phyloP scores from a whole-genome alignment of 2,329 filamentous ascomycete species.

The Neopestalotiopsis rosae region DNA sequence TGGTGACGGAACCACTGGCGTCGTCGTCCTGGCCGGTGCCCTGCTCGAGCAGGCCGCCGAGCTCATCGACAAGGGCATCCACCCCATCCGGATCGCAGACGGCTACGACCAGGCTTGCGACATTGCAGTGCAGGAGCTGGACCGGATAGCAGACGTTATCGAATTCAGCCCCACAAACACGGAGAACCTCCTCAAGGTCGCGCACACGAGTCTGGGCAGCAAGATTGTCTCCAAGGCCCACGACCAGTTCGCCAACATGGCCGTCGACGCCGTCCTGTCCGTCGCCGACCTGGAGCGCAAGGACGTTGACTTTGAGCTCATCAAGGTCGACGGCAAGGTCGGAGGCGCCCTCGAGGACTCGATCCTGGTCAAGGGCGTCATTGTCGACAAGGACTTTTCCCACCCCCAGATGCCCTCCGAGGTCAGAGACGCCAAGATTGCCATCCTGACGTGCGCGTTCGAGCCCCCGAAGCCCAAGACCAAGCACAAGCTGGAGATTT shows the following conservation, averaged over 20 bases:
- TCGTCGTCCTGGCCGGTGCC: conserved; percentile 93
- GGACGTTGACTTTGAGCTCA: conserved; percentile 98
- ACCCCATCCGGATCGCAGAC: conserved; percentile 97
- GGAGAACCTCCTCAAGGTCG: conserved; percentile 89
- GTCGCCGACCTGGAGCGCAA: conserved; percentile 95
- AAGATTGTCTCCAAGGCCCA: conserved; percentile 99
- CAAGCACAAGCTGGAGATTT: conserved; percentile 99
- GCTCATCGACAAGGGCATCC: conserved; percentile 99
- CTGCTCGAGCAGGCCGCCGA: conserved; percentile 96
- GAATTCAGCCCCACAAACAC: conserved; percentile 82
- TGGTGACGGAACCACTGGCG: conserved; percentile 96
- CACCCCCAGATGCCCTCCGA: conserved; percentile 99
- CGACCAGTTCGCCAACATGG: conserved; percentile 97
- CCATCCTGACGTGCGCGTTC: conserved; percentile 96
- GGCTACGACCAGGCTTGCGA: conserved; percentile 98
- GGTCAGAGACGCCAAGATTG: conserved; percentile 93
- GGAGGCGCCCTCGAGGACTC: conserved; percentile 93
- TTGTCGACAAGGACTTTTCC: conserved; percentile 99
- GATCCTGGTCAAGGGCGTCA: conserved; percentile 94
- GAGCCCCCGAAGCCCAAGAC: conserved; percentile 99
- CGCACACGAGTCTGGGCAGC: conserved; percentile 93
- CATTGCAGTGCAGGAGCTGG: conserved; percentile 90
- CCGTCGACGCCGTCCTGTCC: conserved; percentile 94
- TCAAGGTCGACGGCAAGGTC: conserved; percentile 99
- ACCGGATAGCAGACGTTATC: conserved; percentile 91